These are phyloP conservation scores for Halenospora varia DNA, from an alignment of 495 filamentous ascomycete species.

Conservation along the genomic window DNA sequence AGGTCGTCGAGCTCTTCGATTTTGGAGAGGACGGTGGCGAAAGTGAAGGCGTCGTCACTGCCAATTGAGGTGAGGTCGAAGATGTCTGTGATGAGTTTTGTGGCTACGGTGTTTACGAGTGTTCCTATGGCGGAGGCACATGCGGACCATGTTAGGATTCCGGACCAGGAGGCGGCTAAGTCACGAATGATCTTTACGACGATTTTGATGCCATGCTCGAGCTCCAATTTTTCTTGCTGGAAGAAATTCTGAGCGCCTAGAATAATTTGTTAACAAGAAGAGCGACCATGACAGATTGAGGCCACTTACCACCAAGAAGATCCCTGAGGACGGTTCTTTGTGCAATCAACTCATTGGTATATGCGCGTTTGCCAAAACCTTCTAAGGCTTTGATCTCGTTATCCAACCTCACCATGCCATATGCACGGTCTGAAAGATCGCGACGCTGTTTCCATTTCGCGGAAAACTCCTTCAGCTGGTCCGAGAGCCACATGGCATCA, in stretches of 20 bases:
- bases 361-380: constrained; percentile 77
- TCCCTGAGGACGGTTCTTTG: constrained; percentile 83
- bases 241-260: constrained; percentile 44
- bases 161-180: constrained; percentile 70
- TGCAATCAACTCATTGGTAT: constrained; percentile 79
- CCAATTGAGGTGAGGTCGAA: constrained; percentile 84
- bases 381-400: constrained; percentile 69
- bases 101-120: constrained; percentile 73
- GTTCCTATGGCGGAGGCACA: constrained; percentile 82
- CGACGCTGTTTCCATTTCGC: constrained; percentile 43
- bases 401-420: constrained; percentile 56
- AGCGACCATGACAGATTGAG: constrained; percentile 35
- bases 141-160: constrained; percentile 75
- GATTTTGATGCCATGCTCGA: constrained; percentile 64
- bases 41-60: constrained; percentile 77
- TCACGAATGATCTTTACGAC: constrained; percentile 64
- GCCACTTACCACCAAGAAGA: constrained; percentile 73
- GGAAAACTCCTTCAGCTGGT: constrained; percentile 59
- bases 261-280: neutral
- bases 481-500: constrained; percentile 75
- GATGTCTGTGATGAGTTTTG: constrained; percentile 77
- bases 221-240: constrained; percentile 42
- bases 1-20: constrained; percentile 70
- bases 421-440: constrained; percentile 40
- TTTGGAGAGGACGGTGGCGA: constrained; percentile 67